Base-by-base conservation (phyloP, 2,329 filamentous ascomycete genomes). In the Rutstroemia sp. region DNA sequence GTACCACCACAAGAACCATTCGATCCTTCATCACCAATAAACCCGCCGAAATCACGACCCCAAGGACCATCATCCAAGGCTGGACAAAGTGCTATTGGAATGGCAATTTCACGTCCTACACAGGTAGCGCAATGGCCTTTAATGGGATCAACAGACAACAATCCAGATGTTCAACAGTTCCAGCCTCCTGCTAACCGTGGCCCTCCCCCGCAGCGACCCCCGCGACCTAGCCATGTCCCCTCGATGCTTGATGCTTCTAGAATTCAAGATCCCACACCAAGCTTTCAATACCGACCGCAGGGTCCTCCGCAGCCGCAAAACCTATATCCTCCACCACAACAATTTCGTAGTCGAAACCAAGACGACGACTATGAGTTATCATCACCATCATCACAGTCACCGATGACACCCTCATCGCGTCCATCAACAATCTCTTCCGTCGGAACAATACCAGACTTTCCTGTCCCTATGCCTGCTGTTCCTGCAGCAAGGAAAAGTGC, bases 191-290 rank as follows among this genome's bases (percentile, higher is more conserved):
- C 75, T n/a, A 76, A 76, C 47, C 73, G 74, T 59, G 75, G 76
- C 38, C 72, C 75, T 41, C 75, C 80, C 23, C 82, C 82, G 19
- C 79, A 77, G 65, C 75, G 82, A 60, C 83, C 82, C 9, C 80
- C 80, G 10, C 76, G 83, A 39, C 82, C 82, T 7, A 85, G 81
- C 62, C 70, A 75, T 59, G 79, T 84, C 2, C 80, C 81, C 9
- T 83, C 81, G 0, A 77, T 83, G 37, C 69, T 83, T 23, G 80
- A 85, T 62, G 74, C 74, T 56, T 79, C 81, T 41, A 76, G 73
- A 57, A 66, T 81, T 14, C 79, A 84, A 67, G 79, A 82, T 5
- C 77, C 74, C 21, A 81, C 77, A 0, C 79, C 81, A 8, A 71
- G 76, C 4, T 83, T 83, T 53, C 76, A 76, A 55, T 77, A 76